A percentile compares a stretch with the other conserved stretches of the same genome.
phyloP scores from a whole-genome alignment of 192 early-diverging fungal species.

The Coemansia sp. region DNA sequence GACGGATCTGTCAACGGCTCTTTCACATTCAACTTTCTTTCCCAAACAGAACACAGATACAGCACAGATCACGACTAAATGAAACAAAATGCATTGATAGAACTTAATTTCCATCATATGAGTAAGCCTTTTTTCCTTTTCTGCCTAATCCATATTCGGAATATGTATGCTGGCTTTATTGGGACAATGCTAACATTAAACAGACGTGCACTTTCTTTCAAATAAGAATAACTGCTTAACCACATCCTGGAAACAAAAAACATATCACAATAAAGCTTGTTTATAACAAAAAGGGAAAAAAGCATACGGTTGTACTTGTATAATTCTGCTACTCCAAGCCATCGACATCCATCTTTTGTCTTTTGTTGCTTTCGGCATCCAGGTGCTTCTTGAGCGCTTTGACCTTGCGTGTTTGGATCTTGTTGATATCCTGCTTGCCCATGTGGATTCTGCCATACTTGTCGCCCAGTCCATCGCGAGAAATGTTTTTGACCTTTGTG shows the following conservation, averaged over 20 bases:
- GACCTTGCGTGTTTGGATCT: conserved; percentile 98
- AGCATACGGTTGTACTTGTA: neutral
- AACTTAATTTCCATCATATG: no score
- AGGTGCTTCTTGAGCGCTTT: conserved; percentile 83
- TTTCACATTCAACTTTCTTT: neutral
- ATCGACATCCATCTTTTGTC: conserved; percentile 24
- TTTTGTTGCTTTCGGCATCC: conserved; percentile 32
- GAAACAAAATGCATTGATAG: no score
- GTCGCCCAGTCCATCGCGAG: conserved; percentile 86
- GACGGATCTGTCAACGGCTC: neutral
- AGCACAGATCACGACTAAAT: no score
- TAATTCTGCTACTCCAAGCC: neutral
- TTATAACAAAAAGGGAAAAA: neutral
- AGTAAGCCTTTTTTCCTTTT: no score
- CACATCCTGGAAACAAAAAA: no score
- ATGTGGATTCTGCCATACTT: conserved; percentile 89
- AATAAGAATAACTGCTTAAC: no score
- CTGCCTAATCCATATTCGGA: no score
- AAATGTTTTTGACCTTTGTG: conserved; percentile 89
- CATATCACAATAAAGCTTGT: neutral
- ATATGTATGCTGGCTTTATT: no score
- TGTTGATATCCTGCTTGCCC: conserved; percentile 85
- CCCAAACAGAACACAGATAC: no score
- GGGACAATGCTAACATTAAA: no score
- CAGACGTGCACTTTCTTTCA: no score